Percentiles rank a stretch among this genome's conserved stretches.
phyloP scores from a whole-genome alignment of 2,329 filamentous ascomycete genomes.

The Cryoendolithus antarcticus region DNA sequence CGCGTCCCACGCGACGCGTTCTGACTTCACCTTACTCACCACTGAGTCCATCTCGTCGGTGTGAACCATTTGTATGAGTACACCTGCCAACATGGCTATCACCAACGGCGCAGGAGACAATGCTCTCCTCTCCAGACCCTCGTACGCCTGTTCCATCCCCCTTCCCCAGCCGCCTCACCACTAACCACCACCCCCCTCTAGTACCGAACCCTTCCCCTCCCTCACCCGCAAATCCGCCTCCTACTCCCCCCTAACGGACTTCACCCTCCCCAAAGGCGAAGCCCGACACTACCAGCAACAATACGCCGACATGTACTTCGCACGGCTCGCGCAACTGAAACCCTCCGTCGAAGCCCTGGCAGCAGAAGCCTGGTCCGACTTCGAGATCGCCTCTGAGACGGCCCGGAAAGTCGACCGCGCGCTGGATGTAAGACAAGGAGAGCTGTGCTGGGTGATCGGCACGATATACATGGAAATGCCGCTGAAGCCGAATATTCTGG shows the following conservation, averaged over 20 bases:
- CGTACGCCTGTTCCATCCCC: not conserved
- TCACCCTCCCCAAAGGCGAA: conserved; percentile 53
- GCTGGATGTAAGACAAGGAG: conserved; percentile 86
- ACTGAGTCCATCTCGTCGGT: no score
- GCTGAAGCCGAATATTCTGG: conserved; percentile 87
- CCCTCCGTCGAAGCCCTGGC: conserved; percentile 67
- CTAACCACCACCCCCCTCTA: conserved; percentile 22
- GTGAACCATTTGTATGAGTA: no score
- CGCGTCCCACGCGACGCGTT: no score
- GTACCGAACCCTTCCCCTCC: conserved; percentile 5
- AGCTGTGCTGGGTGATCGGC: conserved; percentile 88
- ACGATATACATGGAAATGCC: conserved; percentile 97
- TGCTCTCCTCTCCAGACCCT: conserved; percentile 12
- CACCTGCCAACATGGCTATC: conserved; percentile 9
- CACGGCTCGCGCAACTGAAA: conserved; percentile 78
- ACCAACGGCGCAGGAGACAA: conserved; percentile 9
- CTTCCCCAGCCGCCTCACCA: not conserved
- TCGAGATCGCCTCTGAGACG: conserved; percentile 61
- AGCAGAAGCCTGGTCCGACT: conserved; percentile 61
- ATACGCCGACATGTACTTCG: conserved; percentile 95
- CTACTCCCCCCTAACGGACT: conserved; percentile 68
- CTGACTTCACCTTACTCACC: no score
- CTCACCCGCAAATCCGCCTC: conserved; percentile 43
- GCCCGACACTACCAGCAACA: conserved; percentile 76
- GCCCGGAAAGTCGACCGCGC: conserved; percentile 74